Base-by-base conservation (phyloP, 805 yeast species). In the Cyberlindnera mrakii region DNA sequence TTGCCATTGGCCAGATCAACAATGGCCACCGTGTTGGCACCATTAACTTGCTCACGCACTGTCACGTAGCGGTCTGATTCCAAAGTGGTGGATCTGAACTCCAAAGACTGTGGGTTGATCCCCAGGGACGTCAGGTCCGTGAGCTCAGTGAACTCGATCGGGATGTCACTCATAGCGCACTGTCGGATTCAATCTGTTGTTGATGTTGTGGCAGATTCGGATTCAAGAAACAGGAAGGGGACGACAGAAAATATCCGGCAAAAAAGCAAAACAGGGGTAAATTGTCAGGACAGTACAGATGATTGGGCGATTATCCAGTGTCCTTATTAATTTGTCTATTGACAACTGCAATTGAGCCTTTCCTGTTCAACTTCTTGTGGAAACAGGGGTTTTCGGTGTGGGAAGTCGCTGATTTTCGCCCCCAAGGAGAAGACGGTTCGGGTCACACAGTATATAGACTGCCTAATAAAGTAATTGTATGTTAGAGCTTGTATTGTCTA, bases 141-240 rank as follows among this genome's bases (percentile, higher is more conserved):
- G 70, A 89, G 82, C 73, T 91, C 98, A 58, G 95, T 90, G 70
- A 91, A 89, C 70, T 91, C 96, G 69, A 91, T 91, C 53, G 99
- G 99, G 55, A 95, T 83, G 63, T 88, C 96, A 57, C 72, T 67
- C 70, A 66, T 65, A 23, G 27, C 11, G 11, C 27, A 11, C 27
- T 9, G 27, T 23, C 9, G 27, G 27, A 10, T 23, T 23, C 27
- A 23, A 23, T 23, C 27, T 44, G 46, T 44, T 37, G 27, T 30
- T 31, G 27, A 20, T 35, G 29, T 14, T 35, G n/a, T 17, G 33
- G 16, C 33, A 14, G 33, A 30, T 23, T 23, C 27, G 27, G 27
- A 23, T 23, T 23, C 27, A 23, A 23, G 23, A 23, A 23, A 23
- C 27, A 23, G 13, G 27, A 23, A 23, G 27, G 9, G 27, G 27